Base-by-base conservation (phyloP, 75 land plant genomes). In the Gnetum montanum region DNA sequence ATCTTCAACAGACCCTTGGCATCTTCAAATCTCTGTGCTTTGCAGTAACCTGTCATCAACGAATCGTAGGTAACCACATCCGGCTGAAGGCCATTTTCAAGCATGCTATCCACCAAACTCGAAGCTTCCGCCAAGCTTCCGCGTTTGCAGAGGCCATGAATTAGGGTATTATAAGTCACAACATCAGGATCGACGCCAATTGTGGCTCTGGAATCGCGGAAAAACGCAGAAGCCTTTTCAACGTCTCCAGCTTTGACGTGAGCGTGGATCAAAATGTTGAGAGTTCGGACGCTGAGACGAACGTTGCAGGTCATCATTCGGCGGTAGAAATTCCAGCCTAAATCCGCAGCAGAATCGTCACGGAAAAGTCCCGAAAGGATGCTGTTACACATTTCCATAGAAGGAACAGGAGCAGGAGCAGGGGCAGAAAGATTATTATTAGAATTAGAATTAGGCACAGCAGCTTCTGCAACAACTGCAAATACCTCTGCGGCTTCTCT, bases 41-140 rank as follows among this genome's bases (percentile, higher is more conserved):
- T 72, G 43, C 84, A 79, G 22, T 60, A 69, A 3, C 76, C 77
- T 59, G 58, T 54, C n/a, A 81, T 71, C 27, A 81, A 46, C 30
- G 81, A 49, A 52, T 69, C 73, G 54, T 53, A 81, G 19, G 81
- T 70, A 29, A 81, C 60, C 28, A 73, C 66, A 73, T 81, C 81
- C 36, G 84, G 81, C 45, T 58, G 40, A 31, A 72, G 27, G 26
- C 66, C 61, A 6, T 51, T 34, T 29, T 51, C 51, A 38, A 49
- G 54, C 63, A 74, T 74, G 15, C 19, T 25, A 53, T 53, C 34
- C 20, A 31, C 31, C 29, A 53, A 36, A 22, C 20, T 33, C 26
- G 34, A 33, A 53, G 55, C 55, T 31, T 53, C 25, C 34, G 19
- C 34, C 13, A 19, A 12, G 20, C 34, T 33, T 12, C 37, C 37